Percentiles rank a stretch among this genome's conserved stretches.
phyloP scores from a whole-genome alignment of 1,284 basidiomycete species.

The Ustilago esculenta region DNA sequence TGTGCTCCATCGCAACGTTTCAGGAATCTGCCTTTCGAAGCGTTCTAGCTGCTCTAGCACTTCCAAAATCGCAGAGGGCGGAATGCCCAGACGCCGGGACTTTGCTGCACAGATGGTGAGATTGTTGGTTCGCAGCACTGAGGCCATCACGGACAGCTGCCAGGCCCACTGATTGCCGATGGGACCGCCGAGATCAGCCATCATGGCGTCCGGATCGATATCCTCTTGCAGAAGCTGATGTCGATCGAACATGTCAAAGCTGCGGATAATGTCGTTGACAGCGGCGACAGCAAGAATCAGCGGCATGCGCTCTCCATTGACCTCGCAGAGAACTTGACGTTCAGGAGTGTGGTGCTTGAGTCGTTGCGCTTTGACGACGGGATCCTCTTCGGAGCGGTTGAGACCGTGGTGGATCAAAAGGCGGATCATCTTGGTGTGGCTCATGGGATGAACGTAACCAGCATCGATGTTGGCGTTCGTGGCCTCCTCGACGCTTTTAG shows the following conservation, averaged over 20 bases:
- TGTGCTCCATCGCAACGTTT: constrained; percentile 25
- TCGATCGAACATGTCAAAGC: constrained; percentile 33
- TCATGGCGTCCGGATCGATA: constrained; percentile 35
- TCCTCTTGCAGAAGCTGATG: constrained; percentile 41
- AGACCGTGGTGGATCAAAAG: constrained; percentile 36
- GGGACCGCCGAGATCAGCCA: constrained; percentile 16
- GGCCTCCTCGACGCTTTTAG: constrained; percentile 23
- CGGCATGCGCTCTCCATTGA: constrained; percentile 39
- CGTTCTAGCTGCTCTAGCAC: constrained; percentile 35
- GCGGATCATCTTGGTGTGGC: constrained; percentile 38
- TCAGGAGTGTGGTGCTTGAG: constrained; percentile 12
- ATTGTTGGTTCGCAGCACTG: constrained; percentile 32
- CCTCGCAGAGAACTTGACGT: constrained; percentile 8
- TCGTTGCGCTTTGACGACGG: constrained; percentile 26
- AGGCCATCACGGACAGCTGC: constrained; percentile 33
- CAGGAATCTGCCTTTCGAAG: constrained; percentile 35
- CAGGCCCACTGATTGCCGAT: constrained; percentile 35
- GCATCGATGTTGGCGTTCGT: constrained; percentile 28
- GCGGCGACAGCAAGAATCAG: constrained; percentile 29
- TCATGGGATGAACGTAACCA: constrained; percentile 36
- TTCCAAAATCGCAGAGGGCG: constrained; percentile 29
- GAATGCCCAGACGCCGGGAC: constrained; percentile 31
- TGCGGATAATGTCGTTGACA: constrained; percentile 35
- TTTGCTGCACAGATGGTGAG: constrained; percentile 29
- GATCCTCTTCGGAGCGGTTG: constrained; percentile 39